Percentiles rank a stretch among this genome's conserved stretches.
Evolutionary conservation across 345 rosid genomes (phyloP).

Genomic region (Eucalyptus pumila): DNA sequence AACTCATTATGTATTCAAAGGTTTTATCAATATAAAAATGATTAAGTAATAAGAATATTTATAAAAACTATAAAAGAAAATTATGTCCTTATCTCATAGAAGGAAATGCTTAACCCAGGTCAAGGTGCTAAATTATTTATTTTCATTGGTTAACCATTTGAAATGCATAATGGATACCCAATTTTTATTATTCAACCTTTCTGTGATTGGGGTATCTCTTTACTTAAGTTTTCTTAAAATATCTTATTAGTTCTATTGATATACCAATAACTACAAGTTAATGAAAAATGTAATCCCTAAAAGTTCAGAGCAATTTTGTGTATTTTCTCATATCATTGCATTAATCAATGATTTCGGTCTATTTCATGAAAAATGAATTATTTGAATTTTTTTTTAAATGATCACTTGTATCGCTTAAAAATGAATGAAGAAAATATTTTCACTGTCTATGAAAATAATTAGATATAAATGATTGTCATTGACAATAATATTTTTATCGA

Average conservation of each 20-base stretch:
- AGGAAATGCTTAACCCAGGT: neutral
- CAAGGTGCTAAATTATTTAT: neutral
- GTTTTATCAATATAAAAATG: neutral
- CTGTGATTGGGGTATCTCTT: neutral
- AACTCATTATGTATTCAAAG: neutral
- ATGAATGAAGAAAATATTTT: neutral
- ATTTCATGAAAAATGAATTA: neutral
- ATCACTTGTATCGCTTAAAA: neutral
- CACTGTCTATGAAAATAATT: neutral
- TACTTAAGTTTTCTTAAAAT: too few species aligned
- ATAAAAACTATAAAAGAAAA: too few species aligned
- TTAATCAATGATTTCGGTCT: neutral
- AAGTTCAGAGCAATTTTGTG: neutral
- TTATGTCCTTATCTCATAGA: neutral
- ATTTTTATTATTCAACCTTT: neutral
- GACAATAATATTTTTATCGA: too few species aligned
- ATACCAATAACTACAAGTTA: neutral
- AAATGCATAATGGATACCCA: neutral
- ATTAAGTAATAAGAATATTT: too few species aligned
- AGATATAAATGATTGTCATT: too few species aligned
- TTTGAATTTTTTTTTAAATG: neutral
- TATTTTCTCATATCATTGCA: neutral
- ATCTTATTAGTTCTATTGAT: neutral
- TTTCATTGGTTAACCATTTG: neutral
- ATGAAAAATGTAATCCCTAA: too few species aligned